Percentiles rank a stretch among this genome's conserved stretches.
These are phyloP conservation scores for Exidia glandulosa DNA, from an alignment of 768 basidiomycete species.

Conservation along the genomic window DNA sequence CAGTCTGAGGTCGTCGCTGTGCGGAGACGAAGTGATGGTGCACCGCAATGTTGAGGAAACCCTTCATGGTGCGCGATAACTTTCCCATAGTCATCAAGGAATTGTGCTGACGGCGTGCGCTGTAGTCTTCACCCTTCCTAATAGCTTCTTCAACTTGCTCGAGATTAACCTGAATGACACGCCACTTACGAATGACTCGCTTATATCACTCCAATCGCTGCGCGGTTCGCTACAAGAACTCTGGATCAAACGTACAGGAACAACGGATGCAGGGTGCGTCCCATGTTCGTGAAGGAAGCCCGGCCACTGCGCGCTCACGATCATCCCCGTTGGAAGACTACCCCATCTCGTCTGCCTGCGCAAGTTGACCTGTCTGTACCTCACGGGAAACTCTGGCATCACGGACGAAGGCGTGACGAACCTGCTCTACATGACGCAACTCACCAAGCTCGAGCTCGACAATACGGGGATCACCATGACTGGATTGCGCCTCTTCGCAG, in stretches of 20 bases:
- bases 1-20: not conserved
- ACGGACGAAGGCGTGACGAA: slow-evolving; percentile 48
- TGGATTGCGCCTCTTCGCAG: slow-evolving; percentile 43
- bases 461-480: slow-evolving; percentile 46
- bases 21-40: not conserved
- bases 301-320: not conserved
- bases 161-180: slow-evolving; percentile 41
- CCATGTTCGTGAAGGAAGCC: slow-evolving; percentile 34
- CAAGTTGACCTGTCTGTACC: slow-evolving; percentile 39
- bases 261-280: no score
- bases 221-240: slow-evolving; percentile 34
- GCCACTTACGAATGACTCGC: slow-evolving; percentile 34
- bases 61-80: not conserved
- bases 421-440: slow-evolving; percentile 34
- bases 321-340: slow-evolving; percentile 33
- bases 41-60: not conserved
- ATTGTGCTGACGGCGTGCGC: not conserved
- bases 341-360: slow-evolving; percentile 44
- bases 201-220: slow-evolving; percentile 42
- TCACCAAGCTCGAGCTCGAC: slow-evolving; percentile 39
- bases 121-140: slow-evolving; percentile 40
- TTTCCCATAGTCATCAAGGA: not conserved
- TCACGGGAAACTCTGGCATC: slow-evolving; percentile 42
- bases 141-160: slow-evolving; percentile 38
- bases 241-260: slow-evolving; percentile 39